Evolutionary conservation across 2,329 filamentous ascomycete genomes (phyloP).

Genomic region (Xylariaceae sp.): DNA sequence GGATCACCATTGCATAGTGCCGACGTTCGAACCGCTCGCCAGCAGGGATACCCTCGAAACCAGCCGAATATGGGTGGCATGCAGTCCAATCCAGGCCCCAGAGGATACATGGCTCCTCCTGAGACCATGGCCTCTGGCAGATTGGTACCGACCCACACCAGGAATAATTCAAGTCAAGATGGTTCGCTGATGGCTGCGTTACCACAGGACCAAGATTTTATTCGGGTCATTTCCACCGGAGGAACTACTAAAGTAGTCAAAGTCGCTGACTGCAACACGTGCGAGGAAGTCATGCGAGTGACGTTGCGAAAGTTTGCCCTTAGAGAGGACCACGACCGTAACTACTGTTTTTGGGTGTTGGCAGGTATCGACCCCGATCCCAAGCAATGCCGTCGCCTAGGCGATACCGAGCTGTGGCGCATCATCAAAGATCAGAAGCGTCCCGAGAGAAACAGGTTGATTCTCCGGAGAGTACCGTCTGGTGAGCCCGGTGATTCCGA

Average conservation of each 20-base stretch:
- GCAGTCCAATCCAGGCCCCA: slow-evolving; percentile 47
- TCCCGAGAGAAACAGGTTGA: slow-evolving; percentile 84
- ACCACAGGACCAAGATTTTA: slow-evolving; percentile 81
- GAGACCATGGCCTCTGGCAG: slow-evolving; percentile 60
- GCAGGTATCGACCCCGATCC: slow-evolving; percentile 81
- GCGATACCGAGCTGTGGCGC: slow-evolving; percentile 83
- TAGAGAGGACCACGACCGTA: slow-evolving; percentile 85
- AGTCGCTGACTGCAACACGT: slow-evolving; percentile 84
- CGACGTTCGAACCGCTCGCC: slow-evolving; percentile 51
- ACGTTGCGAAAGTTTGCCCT: slow-evolving; percentile 85
- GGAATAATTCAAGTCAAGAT: slow-evolving; percentile 80
- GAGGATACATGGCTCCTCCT: slow-evolving; percentile 57
- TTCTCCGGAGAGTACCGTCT: slow-evolving; percentile 86
- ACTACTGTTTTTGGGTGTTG: slow-evolving; percentile 95
- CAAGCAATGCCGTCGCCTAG: slow-evolving; percentile 73
- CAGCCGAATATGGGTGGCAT: slow-evolving; percentile 43
- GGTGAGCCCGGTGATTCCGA: slow-evolving; percentile 87
- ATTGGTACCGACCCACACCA: slow-evolving; percentile 64
- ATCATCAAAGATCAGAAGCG: slow-evolving; percentile 84
- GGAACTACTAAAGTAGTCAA: slow-evolving; percentile 92
- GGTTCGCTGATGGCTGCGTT: slow-evolving; percentile 81
- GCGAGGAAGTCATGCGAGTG: slow-evolving; percentile 87
- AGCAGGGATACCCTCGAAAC: slow-evolving; percentile 54
- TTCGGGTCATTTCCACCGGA: slow-evolving; percentile 87
- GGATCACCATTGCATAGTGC: slow-evolving; percentile 62